phyloP scores from a whole-genome alignment of 768 basidiomycete species.

The Clathrus columnatus region DNA sequence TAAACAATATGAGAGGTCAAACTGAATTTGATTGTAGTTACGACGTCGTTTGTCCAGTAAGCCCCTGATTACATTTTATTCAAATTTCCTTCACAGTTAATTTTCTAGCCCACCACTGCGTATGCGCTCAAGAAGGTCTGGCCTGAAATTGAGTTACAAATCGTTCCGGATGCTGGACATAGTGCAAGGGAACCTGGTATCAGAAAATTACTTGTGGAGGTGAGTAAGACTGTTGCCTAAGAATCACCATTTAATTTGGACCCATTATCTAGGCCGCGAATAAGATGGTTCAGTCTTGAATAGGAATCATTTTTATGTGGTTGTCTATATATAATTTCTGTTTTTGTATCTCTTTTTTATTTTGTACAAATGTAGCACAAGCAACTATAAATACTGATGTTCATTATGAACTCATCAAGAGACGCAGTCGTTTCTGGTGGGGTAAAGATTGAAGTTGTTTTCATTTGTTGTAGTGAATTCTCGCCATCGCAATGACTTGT shows the following conservation, averaged over 20 bases:
- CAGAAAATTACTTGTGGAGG: conserved; percentile 63
- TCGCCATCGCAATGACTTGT: too few relatives aligned
- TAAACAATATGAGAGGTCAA: background rate
- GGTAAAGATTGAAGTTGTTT: too few relatives aligned
- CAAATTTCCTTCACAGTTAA: background rate
- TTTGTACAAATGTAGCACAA: too few relatives aligned
- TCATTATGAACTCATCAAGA: too few relatives aligned
- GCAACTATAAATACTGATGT: too few relatives aligned
- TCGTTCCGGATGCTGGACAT: conserved; percentile 85
- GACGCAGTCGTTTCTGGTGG: too few relatives aligned
- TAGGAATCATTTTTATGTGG: too few relatives aligned
- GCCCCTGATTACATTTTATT: conserved; percentile 16
- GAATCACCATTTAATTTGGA: background rate
- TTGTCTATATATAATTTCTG: too few relatives aligned
- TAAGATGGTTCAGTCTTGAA: conserved; percentile 14
- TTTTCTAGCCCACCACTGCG: conserved; percentile 61
- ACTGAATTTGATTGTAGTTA: conserved; percentile 30
- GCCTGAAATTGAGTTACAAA: conserved; percentile 67
- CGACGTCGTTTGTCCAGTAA: conserved; percentile 80
- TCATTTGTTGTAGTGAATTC: too few relatives aligned
- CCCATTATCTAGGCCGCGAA: conserved; percentile 12
- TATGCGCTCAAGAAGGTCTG: conserved; percentile 74
- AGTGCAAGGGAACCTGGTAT: conserved; percentile 70
- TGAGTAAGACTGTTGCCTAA: conserved; percentile 19
- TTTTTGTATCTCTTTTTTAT: too few relatives aligned